These are phyloP conservation scores for Calonectria ilicicola DNA, from an alignment of 2,329 filamentous ascomycete genomes.

Conservation along the genomic window DNA sequence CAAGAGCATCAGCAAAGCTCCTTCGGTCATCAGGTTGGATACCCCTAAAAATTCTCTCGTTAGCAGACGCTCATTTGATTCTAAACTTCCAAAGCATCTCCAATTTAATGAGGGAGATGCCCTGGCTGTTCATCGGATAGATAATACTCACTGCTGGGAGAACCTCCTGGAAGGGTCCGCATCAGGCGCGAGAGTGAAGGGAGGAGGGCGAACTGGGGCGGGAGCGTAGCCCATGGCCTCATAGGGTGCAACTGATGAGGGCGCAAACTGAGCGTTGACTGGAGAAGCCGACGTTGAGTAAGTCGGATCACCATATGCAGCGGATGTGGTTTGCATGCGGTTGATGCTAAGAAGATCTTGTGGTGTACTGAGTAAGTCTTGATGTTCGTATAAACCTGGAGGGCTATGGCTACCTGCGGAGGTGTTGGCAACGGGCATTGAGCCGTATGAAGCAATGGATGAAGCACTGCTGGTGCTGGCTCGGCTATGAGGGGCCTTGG, in stretches of 20 bases:
- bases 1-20: conserved; percentile 88
- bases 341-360: conserved; percentile 81
- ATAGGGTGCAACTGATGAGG: conserved; percentile 75
- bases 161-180: conserved; percentile 73
- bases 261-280: conserved; percentile 73
- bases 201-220: conserved; percentile 68
- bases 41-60: conserved; percentile 36
- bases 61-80: not conserved
- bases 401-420: conserved; percentile 74
- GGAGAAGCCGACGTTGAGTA: conserved; percentile 77
- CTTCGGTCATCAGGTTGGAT: conserved; percentile 68
- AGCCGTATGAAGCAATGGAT: conserved; percentile 77
- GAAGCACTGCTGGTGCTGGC: conserved; percentile 69
- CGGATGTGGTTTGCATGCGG: conserved; percentile 70
- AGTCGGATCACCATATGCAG: conserved; percentile 77
- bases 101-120: not conserved
- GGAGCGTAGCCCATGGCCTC: conserved; percentile 82
- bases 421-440: conserved; percentile 78
- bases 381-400: conserved; percentile 56
- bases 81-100: not conserved
- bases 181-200: conserved; percentile 69
- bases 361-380: conserved; percentile 72
- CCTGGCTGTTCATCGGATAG: conserved; percentile 26
- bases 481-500: conserved; percentile 63
- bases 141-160: conserved; percentile 83